Evolutionary conservation across 768 basidiomycete genomes (phyloP), one percentile per base, ranked within the genome.

Genomic region (Boletus vinaceobasis): DNA sequence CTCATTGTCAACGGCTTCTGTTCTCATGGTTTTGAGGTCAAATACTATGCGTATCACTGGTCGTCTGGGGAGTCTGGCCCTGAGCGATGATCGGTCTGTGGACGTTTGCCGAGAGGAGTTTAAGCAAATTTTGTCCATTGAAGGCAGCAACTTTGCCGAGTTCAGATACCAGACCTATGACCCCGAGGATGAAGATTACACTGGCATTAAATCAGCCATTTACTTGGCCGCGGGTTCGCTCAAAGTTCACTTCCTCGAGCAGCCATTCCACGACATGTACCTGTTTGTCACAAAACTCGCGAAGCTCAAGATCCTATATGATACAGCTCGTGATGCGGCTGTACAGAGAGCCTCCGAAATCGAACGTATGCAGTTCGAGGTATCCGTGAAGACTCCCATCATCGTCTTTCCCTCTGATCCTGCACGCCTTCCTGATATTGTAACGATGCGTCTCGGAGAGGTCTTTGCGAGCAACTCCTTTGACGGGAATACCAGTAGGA

Each of bases 161-260:
- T 92, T 99, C 75, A 82, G 79, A 51, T 99, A 98, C 71, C 88
- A 95, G 69, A 98, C 93, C 0, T 93, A 83, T 71, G 89, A 95
- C 68, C 82, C 90, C 2, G 69, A 75, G 31, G 87, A 82, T 50
- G 81, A 86, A 40, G 74, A 77, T 4, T 87, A 90, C 69, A 75
- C 79, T 14, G 92, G 92, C 31, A 79, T 94, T 70, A 93, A 92
- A 66, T 93, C 95, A 5, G 82, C 85, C 2, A 76, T 98, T 48
- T 79, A 80, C 53, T 79, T 99, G 39, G 80, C 85, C 33, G 86
- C 92, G n/a, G 96, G 90, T 2, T 96, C 97, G 1, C 76, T 98
- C 68, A 90, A 87, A 62, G 76, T 97, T 60, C 87, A 91, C 64
- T 95, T 92, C 71, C 78, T 97, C 49, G 91, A 96, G 67, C 78